These are phyloP conservation scores for Solanum dulcamara DNA, from an alignment of 257 asterid genomes.

Conservation along the genomic window DNA sequence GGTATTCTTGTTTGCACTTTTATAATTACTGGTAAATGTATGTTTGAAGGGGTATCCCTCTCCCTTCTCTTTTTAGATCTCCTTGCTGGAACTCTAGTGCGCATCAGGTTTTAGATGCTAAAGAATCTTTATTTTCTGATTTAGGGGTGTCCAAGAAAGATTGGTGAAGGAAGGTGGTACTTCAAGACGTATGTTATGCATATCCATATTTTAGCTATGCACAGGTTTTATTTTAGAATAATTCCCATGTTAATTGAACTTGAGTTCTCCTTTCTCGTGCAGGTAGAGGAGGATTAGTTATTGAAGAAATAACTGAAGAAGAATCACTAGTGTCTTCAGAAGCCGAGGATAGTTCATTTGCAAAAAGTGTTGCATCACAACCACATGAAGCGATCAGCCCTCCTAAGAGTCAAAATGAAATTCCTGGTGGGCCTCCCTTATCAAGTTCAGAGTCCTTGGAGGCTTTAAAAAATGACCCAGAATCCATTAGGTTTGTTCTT, in stretches of 20 bases:
- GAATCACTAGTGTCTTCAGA: slow-evolving; percentile 33
- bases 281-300: slow-evolving; percentile 43
- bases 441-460: slow-evolving; percentile 42
- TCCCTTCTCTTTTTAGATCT: not conserved
- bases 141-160: slow-evolving; percentile 67
- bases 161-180: slow-evolving; percentile 45
- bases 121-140: slow-evolving; percentile 1
- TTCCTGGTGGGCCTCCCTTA: slow-evolving; percentile 22
- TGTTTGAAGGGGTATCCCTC: not conserved
- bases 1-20: slow-evolving; percentile 33
- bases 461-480: slow-evolving; percentile 63
- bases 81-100: not conserved
- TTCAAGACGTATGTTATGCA: slow-evolving; percentile 41
- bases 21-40: not conserved
- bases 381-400: slow-evolving; percentile 25
- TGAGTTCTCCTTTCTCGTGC: slow-evolving; percentile 2
- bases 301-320: slow-evolving; percentile 88
- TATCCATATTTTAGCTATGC: not conserved
- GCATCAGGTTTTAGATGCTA: not conserved
- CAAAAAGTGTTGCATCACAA: slow-evolving; percentile 16
- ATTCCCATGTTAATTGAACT: not conserved
- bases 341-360: slow-evolving; percentile 15
- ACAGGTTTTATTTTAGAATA: not conserved
- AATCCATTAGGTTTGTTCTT: slow-evolving; percentile 62
- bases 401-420: slow-evolving; percentile 22